Evolutionary conservation across 2,329 filamentous ascomycete genomes (phyloP), one percentile per base, ranked within the genome.

Genomic region (Fonsecaea erecta): DNA sequence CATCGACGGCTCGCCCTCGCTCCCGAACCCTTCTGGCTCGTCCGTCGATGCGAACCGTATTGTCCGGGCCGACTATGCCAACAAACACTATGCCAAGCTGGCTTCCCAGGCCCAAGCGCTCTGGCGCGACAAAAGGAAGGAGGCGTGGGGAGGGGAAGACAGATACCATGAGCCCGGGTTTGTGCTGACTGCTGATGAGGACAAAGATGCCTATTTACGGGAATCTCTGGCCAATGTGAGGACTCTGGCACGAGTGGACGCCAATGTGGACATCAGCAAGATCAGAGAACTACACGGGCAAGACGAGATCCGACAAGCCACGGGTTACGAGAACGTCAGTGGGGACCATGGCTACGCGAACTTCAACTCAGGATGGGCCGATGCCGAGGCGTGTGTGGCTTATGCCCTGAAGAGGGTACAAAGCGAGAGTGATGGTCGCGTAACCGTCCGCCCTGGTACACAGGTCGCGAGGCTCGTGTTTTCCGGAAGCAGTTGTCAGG

Each of bases 61-160:
- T 69, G 81, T 89, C 56, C 83, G 86, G 35, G 83, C 88, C 40
- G 94, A 98, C 82, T 98, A 98, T 74, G 88, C 91, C 4, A 88
- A 94, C 74, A 80, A 86, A 0, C 85, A 88, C 24, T 98, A 98
- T 77, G 86, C 92, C 5, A 80, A 82, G 16, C 86, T 98, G 52
- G 92, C 89, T 21, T 83, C 86, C 18, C 81, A 86, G 37, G 92
- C 93, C 1, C 90, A 91, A 73, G 53, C 57, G 18, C 67, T 66
- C 21, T 72, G 71, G 70, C 68, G 69, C n/a, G 66, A 70, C 60
- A 66, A 35, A 34, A 58, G 59, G 11, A 24, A 34, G 6, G 62
- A 68, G 9, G 68, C 62, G 66, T 82, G 79, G 79, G 80, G 80
- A 24, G 71, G 71, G 1, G 75, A 80, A 21, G 80, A 77, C 9